Base-by-base conservation (phyloP, 2,329 filamentous ascomycete genomes). In the Ceratocystiopsis brevicomis region DNA sequence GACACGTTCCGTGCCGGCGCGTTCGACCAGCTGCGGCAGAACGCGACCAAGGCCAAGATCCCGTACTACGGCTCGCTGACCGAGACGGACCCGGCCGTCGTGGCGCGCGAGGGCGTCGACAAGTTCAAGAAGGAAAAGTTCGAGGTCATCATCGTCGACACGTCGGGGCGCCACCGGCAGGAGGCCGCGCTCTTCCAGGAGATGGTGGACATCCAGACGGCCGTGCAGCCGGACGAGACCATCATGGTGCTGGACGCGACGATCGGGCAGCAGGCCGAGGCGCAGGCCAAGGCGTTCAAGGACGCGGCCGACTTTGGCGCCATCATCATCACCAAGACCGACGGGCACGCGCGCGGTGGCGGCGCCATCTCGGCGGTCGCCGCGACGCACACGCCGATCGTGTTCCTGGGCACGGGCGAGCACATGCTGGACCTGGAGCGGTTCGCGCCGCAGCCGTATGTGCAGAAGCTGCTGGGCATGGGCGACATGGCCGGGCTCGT, bases 81-180 rank as follows among this genome's bases (percentile, higher is more conserved):
- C 3, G 86, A 98, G 64, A 95, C 87, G 9, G 90, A 98, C 56
- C 90, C 90, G 0, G 86, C 88, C 0, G 78, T 86, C 6, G 90
- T 98, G 16, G 88, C 90, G 0, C 74, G 77, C n/a, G 87, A 95
- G 52, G 90, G 90, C 63, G 90, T 98, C 32, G 86, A 94, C 39
- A 92, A 96, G 63, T 98, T 98, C 69, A 95, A 94, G 67, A 96
- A 95, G 68, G 90, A 98, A 65, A 75, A 78, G 40, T 98, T 98
- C 57, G 90, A 98, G 61, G 79, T 98, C 52, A 98, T 98, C 55
- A 96, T 98, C 49, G 90, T 98, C 44, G 90, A 98, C 64, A 98
- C 90, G 0, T 93, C 84, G 39, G 90, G 90, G 60, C 73, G 90
- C 52, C 90, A 98, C 65, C 77, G 86, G 56, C 90, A 98, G 57